These are phyloP conservation scores for Thermothielavioides terrestris DNA, from an alignment of 495 filamentous ascomycete genomes.

Conservation along the genomic window DNA sequence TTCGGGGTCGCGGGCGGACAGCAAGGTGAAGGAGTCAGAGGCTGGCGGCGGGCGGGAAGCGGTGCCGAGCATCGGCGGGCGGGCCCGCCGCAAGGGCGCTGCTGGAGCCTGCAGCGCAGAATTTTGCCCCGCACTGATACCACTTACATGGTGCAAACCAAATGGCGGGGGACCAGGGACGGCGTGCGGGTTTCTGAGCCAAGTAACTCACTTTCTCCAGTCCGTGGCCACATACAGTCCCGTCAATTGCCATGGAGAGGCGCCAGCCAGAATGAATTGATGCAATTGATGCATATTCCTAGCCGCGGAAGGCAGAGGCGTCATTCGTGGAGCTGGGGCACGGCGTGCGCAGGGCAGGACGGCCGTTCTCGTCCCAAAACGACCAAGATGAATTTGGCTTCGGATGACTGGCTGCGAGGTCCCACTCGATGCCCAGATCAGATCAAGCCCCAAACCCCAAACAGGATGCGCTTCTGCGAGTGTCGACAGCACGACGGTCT, in stretches of 20 bases:
- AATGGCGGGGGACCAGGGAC: constrained; percentile 1
- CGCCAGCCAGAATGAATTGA: not conserved
- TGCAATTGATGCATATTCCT: not conserved
- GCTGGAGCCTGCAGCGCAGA: constrained; percentile 6
- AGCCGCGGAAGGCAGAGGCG: not conserved
- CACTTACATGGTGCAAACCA: not conserved
- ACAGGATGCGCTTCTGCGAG: too few species aligned
- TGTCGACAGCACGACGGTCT: too few species aligned
- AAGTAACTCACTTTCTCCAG: not conserved
- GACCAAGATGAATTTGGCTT: too few species aligned
- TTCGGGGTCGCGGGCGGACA: not conserved
- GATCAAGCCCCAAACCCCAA: too few species aligned
- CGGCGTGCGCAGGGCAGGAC: too few species aligned
- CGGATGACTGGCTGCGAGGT: too few species aligned
- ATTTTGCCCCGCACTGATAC: constrained; percentile 14
- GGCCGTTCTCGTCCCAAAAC: too few species aligned
- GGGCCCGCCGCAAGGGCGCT: constrained; percentile 8
- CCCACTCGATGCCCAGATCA: too few species aligned
- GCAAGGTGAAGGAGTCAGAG: constrained; percentile 1
- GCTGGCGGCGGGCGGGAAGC: not conserved
- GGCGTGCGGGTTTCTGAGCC: not conserved
- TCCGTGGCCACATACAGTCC: too few species aligned
- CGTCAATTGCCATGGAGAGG: not conserved
- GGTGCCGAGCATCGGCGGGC: constrained; percentile 15
- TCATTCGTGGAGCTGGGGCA: too few species aligned